Evolutionary conservation across 768 basidiomycete genomes (phyloP).

Genomic region (Termitomyces sp.): DNA sequence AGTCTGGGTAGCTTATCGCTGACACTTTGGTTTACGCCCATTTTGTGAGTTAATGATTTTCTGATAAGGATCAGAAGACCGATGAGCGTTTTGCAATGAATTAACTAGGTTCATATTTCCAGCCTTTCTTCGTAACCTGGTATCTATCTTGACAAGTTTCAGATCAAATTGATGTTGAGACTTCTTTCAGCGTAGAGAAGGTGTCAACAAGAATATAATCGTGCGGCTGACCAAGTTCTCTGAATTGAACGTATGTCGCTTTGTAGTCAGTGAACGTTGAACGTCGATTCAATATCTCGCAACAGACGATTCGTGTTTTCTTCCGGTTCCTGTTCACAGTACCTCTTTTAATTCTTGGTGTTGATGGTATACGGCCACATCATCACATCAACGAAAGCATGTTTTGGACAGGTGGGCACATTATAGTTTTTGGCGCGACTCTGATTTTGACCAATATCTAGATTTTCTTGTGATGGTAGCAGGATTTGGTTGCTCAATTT

Average conservation of each 20-base stretch:
- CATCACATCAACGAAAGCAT: conserved; percentile 59
- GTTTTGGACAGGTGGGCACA: conserved; percentile 43
- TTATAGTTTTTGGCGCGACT: neutral
- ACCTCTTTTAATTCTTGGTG: conserved; percentile 58
- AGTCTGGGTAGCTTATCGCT: conserved; percentile 62
- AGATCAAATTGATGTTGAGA: neutral
- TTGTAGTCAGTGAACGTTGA: neutral
- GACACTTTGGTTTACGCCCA: conserved; percentile 70
- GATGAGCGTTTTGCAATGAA: conserved; percentile 4
- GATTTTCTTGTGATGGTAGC: conserved; percentile 57
- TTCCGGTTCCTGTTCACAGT: conserved; percentile 71
- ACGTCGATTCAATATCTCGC: neutral
- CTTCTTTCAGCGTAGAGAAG: conserved; percentile 44
- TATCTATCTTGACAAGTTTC: conserved; percentile 26
- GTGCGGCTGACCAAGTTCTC: conserved; percentile 76
- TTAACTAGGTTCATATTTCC: conserved; percentile 67
- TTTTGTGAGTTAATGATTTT: conserved; percentile 43
- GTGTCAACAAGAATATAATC: conserved; percentile 60
- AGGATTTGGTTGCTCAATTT: conserved; percentile 56
- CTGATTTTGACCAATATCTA: conserved; percentile 14
- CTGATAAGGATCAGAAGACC: conserved; percentile 3
- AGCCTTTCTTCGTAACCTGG: conserved; percentile 55
- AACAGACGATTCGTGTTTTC: conserved; percentile 59
- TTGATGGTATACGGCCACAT: conserved; percentile 63
- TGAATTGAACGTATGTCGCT: conserved; percentile 59